Evolutionary conservation across 352 stramenopile species (phyloP).

Genomic region (Pythium brachiatum): DNA sequence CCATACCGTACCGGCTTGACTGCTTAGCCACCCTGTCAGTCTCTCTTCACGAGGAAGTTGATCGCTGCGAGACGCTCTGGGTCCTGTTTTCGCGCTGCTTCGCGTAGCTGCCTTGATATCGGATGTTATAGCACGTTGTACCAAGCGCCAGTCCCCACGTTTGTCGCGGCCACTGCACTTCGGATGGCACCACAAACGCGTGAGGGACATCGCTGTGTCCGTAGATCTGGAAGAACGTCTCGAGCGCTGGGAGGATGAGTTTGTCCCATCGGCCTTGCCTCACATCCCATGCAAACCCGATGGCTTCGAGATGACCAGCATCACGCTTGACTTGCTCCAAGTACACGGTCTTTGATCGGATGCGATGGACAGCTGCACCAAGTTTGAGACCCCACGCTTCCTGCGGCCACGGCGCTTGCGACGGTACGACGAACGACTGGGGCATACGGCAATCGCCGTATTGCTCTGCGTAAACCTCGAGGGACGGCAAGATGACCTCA

Average conservation of each 20-base stretch:
- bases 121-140: background rate
- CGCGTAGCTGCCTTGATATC: no score
- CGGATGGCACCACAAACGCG: background rate
- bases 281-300: background rate
- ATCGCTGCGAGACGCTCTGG: background rate
- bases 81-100: background rate
- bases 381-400: background rate
- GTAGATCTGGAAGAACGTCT: background rate
- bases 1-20: no score
- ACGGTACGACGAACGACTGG: background rate
- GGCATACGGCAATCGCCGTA: background rate
- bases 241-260: background rate
- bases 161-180: background rate
- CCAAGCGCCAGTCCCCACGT: background rate
- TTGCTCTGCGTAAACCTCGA: background rate
- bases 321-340: background rate
- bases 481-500: background rate
- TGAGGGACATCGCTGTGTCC: background rate
- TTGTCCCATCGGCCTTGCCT: background rate
- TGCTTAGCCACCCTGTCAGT: no score
- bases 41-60: background rate
- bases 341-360: background rate
- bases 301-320: background rate
- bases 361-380: background rate
- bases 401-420: background rate